Base-by-base conservation (phyloP, 805 yeast genomes). In the Maudiozyma serrabonitensis region DNA sequence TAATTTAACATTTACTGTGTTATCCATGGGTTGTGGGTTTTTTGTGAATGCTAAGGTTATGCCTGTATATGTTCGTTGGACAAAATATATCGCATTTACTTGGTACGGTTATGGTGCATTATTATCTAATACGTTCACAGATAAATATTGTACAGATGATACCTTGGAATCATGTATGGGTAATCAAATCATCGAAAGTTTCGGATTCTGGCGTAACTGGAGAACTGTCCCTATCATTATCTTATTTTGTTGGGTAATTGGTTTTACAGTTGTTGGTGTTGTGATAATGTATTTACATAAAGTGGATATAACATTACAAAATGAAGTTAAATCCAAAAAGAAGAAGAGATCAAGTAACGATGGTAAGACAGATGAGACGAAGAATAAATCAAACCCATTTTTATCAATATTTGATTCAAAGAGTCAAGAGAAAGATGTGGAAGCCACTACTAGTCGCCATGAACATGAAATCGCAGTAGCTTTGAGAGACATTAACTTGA, bases 51-150 rank as follows among this genome's bases (percentile, higher is more conserved):
- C 89, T 0, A 70, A 72, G 7, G 73, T 78, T 1, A 75, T 87
- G 80, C 95, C 95, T 0, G 95, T 85, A 1, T 88, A 88, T 58
- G 95, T 87, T 8, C 72, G 87, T 35, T 87, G 96, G 96, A 75
- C 82, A 5, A 85, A 83, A 60, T 87, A 84, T 64, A 69, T 82
- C 50, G 82, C 91, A 0, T 84, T 78, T 60, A 73, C 83, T 47
- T 88, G 90, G 87, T 87, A 84, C 60, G 82, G 81, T 0, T 84
- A 84, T 64, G 93, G 93, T 2, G 81, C 81, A 1, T 58, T 82
- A 50, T 58, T 75, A 40, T 74, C 89, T 0, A 84, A 81, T 59
- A 82, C 86, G 56, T 87, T 78, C 60, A 71, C 84, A 1, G 77
- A 74, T 34, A 52, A 63, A 41, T 88, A 88, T 13, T 79, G 76